These are phyloP conservation scores for Ligustrum vulgare DNA, from an alignment of 257 asterid species.

Conservation along the genomic window DNA sequence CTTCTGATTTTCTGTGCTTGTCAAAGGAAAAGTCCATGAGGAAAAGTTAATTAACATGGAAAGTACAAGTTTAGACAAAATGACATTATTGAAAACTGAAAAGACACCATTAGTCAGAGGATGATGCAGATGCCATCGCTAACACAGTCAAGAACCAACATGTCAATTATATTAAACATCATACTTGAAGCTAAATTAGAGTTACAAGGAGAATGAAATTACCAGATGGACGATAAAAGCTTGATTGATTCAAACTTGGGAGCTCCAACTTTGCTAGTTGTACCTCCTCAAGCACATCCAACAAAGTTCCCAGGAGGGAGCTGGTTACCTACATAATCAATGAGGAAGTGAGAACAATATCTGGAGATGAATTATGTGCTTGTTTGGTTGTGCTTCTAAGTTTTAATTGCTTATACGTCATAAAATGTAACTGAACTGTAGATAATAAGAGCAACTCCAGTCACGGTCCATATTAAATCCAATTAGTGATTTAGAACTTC, in stretches of 20 bases:
- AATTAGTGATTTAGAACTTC: too few relatives aligned
- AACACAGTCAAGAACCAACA: slow-evolving; percentile 5
- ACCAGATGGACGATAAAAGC: slow-evolving; percentile 65
- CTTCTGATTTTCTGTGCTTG: background rate
- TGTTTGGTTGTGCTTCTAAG: too few relatives aligned
- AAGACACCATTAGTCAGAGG: background rate
- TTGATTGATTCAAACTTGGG: slow-evolving; percentile 46
- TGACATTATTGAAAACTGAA: background rate
- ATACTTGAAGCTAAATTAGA: slow-evolving; percentile 12
- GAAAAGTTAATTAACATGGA: background rate
- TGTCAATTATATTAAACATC: slow-evolving; percentile 6
- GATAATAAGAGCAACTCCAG: too few relatives aligned
- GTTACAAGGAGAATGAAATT: slow-evolving; percentile 23
- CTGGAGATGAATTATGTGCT: background rate
- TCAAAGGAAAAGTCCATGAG: background rate
- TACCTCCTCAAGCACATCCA: slow-evolving; percentile 79
- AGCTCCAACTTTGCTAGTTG: slow-evolving; percentile 62
- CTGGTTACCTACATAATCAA: slow-evolving; percentile 56
- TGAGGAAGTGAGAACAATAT: slow-evolving; percentile 14
- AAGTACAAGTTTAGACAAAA: background rate
- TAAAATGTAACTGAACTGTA: too few relatives aligned
- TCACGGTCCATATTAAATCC: too few relatives aligned
- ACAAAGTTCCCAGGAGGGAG: slow-evolving; percentile 69
- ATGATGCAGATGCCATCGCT: background rate
- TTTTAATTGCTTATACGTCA: too few relatives aligned